Evolutionary conservation across 495 filamentous ascomycete species (phyloP), one percentile per base, ranked within the genome.

Genomic region (Coniosporium apollinis): DNA sequence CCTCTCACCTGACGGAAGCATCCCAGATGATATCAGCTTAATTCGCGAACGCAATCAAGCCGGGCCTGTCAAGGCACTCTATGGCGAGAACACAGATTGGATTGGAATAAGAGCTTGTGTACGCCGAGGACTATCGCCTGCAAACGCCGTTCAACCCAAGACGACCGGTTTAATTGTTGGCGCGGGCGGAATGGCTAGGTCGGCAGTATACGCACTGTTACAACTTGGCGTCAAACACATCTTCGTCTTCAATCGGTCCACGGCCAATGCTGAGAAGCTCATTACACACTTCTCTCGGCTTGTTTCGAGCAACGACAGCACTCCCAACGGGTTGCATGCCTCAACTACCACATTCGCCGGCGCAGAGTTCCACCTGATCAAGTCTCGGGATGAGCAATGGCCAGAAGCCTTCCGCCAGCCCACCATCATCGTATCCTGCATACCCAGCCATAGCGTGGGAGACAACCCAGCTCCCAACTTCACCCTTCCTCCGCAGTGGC

Each of bases 11-110:
- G 65, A 76, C 44, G 73, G 70, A 18, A 67, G 60, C 2, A 74
- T 82, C 34, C 64, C 76, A 17, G 66, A 75, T n/a, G 66, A 82
- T 28, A 64, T 71, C 13, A 51, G 64, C 16, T 60, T 76, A 29
- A 68, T 72, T 24, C 72, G 69, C 46, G 66, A 74, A 17, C 65
- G 77, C 19, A 76, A 77, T 52, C 71, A 67, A 45, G 62, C 73
- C 3, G 79, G 81, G 0, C 57, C 65, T 1, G 66, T 80, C 3
- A 49, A 65, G 32, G 75, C 69, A 3, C 76, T 83, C 43, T 85
- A 82, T 42, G 82, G 82, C 5, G 79, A 86, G 36, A 89, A 89
- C 49, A 89, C 79, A 0, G 81, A 86, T 55, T 89, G 80, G 76
- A 76, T 77, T 18, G 73, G 79, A 10, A 79, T 86, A 18, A 59